Conservation (phyloP, 768 basidiomycete species). For the Tricholoma sp. region DNA sequence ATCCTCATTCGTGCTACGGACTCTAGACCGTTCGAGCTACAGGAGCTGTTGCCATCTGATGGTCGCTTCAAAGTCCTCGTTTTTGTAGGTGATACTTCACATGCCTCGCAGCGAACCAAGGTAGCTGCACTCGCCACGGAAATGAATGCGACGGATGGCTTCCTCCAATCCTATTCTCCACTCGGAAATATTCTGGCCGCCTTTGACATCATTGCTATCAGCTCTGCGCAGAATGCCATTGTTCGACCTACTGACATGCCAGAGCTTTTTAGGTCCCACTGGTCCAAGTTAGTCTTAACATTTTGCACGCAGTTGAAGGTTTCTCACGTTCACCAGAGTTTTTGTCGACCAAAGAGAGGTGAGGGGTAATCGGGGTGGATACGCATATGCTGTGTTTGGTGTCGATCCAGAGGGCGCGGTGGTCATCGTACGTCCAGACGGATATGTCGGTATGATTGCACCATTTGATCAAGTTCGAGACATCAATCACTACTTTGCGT, state of each 20-base stretch:
- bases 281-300: constrained; percentile 45
- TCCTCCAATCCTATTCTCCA: constrained; percentile 26
- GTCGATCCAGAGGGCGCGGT: constrained; percentile 42
- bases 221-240: constrained; percentile 29
- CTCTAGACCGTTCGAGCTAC: constrained; percentile 44
- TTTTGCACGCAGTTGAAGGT: background rate
- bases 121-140: constrained; percentile 27
- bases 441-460: constrained; percentile 56
- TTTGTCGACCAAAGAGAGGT: constrained; percentile 53
- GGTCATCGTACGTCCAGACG: constrained; percentile 59
- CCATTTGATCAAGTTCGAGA: constrained; percentile 38
- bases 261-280: constrained; percentile 42
- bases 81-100: constrained; percentile 42
- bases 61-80: constrained; percentile 51
- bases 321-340: constrained; percentile 34
- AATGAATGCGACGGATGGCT: constrained; percentile 19
- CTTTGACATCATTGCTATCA: constrained; percentile 41
- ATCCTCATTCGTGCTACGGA: constrained; percentile 47
- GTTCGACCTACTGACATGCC: constrained; percentile 45
- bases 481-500: constrained; percentile 43
- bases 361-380: constrained; percentile 40
- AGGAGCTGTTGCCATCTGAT: constrained; percentile 48
- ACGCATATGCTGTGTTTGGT: constrained; percentile 54
- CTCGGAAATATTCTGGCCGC: constrained; percentile 25
- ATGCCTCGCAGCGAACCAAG: constrained; percentile 22